Evolutionary conservation across 1,284 basidiomycete genomes (phyloP).

Genomic region (Cryptococcus wingfieldii): DNA sequence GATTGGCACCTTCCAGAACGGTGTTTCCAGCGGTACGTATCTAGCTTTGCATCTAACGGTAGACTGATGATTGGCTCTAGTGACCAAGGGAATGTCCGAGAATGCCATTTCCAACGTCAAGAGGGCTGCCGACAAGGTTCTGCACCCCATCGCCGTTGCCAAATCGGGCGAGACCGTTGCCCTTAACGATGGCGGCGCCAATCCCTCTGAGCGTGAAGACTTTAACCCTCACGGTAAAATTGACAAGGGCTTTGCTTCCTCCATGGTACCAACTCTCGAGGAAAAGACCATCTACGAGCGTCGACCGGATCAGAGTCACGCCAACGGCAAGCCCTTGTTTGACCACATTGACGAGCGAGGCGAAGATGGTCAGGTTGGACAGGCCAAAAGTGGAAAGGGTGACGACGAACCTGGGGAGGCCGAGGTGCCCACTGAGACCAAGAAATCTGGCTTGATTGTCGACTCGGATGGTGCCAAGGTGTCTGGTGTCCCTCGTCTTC

Average conservation of each 20-base stretch:
- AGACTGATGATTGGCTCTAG: slow-evolving; percentile 10
- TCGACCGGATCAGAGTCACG: slow-evolving; percentile 38
- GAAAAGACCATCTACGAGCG: slow-evolving; percentile 60
- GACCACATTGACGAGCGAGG: slow-evolving; percentile 29
- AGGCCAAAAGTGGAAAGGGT: background rate
- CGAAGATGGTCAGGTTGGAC: slow-evolving; percentile 9
- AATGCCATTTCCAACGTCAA: slow-evolving; percentile 46
- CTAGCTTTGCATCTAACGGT: background rate
- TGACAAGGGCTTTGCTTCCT: slow-evolving; percentile 59
- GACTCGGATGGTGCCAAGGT: slow-evolving; percentile 10
- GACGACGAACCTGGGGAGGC: slow-evolving; percentile 18
- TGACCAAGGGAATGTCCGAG: slow-evolving; percentile 45
- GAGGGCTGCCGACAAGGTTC: slow-evolving; percentile 51
- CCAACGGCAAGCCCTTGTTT: slow-evolving; percentile 48
- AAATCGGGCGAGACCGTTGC: slow-evolving; percentile 14
- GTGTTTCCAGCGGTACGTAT: slow-evolving; percentile 33
- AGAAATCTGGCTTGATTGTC: slow-evolving; percentile 17
- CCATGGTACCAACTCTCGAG: slow-evolving; percentile 67
- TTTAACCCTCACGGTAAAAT: slow-evolving; percentile 56
- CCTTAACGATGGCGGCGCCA: slow-evolving; percentile 49
- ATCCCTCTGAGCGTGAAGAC: slow-evolving; percentile 57
- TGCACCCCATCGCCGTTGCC: slow-evolving; percentile 47
- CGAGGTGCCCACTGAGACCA: slow-evolving; percentile 23
- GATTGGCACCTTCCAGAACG: slow-evolving; percentile 31
- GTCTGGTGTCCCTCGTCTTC: slow-evolving; percentile 41